A percentile compares a stretch with the other conserved stretches of the same genome.
Conservation (phyloP, 306 rosid species). For the Parietaria judaica region DNA sequence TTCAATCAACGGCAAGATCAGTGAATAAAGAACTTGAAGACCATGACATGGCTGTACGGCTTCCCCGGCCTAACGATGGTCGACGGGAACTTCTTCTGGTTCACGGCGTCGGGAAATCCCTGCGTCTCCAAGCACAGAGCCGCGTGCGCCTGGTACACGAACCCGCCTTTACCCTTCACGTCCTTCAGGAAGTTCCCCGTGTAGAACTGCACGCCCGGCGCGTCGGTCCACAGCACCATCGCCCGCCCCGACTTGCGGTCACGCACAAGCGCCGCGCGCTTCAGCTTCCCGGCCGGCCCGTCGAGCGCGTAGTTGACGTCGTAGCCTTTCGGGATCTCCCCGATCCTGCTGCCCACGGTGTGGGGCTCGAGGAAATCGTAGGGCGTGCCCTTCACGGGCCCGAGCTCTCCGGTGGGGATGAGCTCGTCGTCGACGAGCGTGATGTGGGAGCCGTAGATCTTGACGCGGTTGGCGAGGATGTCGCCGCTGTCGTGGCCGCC, state of each 20-base stretch:
- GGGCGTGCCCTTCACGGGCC: constrained; percentile 52
- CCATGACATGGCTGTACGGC: constrained; percentile 48
- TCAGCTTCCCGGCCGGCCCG: constrained; percentile 18
- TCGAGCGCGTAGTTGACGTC: constrained; percentile 72
- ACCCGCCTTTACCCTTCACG: constrained; percentile 61
- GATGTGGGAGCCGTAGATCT: constrained; percentile 59
- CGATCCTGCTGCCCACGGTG: constrained; percentile 52
- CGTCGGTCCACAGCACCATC: constrained; percentile 50
- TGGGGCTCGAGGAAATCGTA: constrained; percentile 68
- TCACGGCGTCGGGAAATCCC: constrained; percentile 62
- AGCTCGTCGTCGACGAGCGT: constrained; percentile 47
- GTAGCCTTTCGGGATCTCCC: constrained; percentile 47
- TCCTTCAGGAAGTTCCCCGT: constrained; percentile 44
- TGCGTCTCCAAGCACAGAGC: constrained; percentile 70
- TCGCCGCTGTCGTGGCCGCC: constrained; percentile 70
- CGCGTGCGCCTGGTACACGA: constrained; percentile 40
- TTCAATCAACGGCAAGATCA: not conserved
- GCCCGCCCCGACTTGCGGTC: constrained; percentile 62
- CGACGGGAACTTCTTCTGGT: constrained; percentile 70
- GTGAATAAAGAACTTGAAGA: constrained; percentile 33
- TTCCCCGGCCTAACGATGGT: constrained; percentile 51
- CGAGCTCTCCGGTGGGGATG: constrained; percentile 72
- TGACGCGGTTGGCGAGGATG: constrained; percentile 46
- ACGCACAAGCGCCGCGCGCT: constrained; percentile 43
- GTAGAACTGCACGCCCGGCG: constrained; percentile 78